phyloP scores from a whole-genome alignment of 306 rosid genomes.

The Cucurbita pepo region DNA sequence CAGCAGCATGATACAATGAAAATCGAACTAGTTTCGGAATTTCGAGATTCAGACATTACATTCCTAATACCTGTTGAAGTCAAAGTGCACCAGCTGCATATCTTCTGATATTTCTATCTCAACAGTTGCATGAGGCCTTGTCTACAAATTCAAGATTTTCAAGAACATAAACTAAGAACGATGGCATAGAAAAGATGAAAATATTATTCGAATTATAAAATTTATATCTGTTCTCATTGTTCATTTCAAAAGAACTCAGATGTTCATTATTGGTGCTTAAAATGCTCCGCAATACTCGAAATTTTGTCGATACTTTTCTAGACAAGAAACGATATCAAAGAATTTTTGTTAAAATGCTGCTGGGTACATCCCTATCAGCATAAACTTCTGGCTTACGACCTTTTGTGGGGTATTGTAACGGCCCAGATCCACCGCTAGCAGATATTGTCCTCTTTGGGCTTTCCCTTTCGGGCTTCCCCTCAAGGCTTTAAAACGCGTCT shows the following conservation, averaged over 20 bases:
- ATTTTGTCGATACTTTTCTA: neutral
- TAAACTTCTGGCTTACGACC: neutral
- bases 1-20: neutral
- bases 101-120: conserved; percentile 99
- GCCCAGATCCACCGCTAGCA: no score
- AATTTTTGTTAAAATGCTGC: neutral
- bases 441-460: no score
- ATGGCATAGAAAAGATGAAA: neutral
- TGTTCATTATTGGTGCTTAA: neutral
- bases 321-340: neutral
- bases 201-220: neutral
- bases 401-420: no score
- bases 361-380: neutral
- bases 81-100: conserved; percentile 97
- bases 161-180: neutral
- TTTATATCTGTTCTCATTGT: neutral
- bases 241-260: neutral
- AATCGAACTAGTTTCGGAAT: neutral
- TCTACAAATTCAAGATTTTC: conserved; percentile 21
- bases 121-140: conserved; percentile 96
- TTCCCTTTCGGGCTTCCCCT: no score
- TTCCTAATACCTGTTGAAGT: conserved; percentile 64
- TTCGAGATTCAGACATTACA: no score
- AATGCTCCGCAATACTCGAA: neutral
- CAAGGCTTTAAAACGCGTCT: no score